These are phyloP conservation scores for Curvularia spicifera DNA, from an alignment of 2,329 filamentous ascomycete genomes.

Conservation along the genomic window DNA sequence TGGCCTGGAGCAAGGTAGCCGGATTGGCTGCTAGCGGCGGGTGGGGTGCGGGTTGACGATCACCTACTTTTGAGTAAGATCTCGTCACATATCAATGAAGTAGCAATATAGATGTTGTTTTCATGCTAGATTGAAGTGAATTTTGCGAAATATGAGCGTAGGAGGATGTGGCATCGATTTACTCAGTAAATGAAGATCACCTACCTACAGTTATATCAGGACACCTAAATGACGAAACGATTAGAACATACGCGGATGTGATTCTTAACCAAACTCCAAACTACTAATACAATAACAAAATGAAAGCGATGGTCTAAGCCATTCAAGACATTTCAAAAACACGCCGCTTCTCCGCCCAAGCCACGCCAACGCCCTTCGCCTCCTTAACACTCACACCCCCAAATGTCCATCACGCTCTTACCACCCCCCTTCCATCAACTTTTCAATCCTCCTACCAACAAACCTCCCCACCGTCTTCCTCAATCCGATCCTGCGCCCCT, in stretches of 20 bases:
- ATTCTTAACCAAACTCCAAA: background rate
- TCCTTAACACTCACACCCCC: background rate
- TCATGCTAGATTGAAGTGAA: background rate
- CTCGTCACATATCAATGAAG: background rate
- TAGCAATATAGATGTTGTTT: background rate
- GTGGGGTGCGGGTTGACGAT: background rate
- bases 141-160: background rate
- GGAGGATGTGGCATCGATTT: background rate
- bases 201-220: background rate
- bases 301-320: background rate
- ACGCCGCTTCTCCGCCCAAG: background rate
- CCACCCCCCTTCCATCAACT: no score
- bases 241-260: background rate
- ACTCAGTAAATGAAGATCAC: background rate
- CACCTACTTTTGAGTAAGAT: background rate
- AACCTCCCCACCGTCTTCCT: no score
- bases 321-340: background rate
- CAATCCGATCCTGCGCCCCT: no score
- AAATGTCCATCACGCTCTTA: background rate
- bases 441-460: no score
- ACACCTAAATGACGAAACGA: background rate
- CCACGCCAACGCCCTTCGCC: background rate
- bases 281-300: background rate
- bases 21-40: background rate
- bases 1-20: slow-evolving; percentile 3